Percentiles rank a stretch among this genome's conserved stretches.
These are phyloP conservation scores for Nymphaea thermarum DNA, from an alignment of 164 flowering plant genomes.

Conservation along the genomic window DNA sequence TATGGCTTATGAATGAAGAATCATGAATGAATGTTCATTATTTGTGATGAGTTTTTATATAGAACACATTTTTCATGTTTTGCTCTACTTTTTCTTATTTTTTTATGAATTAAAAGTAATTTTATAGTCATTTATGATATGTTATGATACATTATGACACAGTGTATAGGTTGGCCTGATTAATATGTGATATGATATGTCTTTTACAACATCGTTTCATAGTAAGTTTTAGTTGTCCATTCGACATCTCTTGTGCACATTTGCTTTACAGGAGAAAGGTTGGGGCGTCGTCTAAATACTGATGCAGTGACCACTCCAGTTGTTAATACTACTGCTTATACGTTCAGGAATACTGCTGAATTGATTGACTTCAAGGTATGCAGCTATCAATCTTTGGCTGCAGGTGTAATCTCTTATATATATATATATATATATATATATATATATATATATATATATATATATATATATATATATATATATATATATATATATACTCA, in stretches of 20 bases:
- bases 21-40: too few species aligned
- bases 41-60: too few species aligned
- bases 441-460: too few species aligned
- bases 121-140: not conserved
- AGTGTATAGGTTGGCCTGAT: not conserved
- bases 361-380: conserved; percentile 90
- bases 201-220: not conserved
- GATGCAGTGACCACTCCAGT: conserved; percentile 97
- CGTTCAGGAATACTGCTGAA: conserved; percentile 72
- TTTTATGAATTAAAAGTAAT: too few species aligned
- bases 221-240: not conserved
- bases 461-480: too few species aligned
- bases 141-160: not conserved
- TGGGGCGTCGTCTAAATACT: conserved; percentile 74
- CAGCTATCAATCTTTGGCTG: not conserved
- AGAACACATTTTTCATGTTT: too few species aligned
- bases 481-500: too few species aligned
- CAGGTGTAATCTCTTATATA: too few species aligned
- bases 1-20: too few species aligned
- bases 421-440: too few species aligned
- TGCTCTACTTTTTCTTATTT: too few species aligned
- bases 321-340: conserved; percentile 87
- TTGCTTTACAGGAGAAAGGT: conserved; percentile 62
- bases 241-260: not conserved
- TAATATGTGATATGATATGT: not conserved